Evolutionary conservation across 1,284 basidiomycete genomes (phyloP), one percentile per base, ranked within the genome.

Genomic region (Ganoderma leucocontextum): DNA sequence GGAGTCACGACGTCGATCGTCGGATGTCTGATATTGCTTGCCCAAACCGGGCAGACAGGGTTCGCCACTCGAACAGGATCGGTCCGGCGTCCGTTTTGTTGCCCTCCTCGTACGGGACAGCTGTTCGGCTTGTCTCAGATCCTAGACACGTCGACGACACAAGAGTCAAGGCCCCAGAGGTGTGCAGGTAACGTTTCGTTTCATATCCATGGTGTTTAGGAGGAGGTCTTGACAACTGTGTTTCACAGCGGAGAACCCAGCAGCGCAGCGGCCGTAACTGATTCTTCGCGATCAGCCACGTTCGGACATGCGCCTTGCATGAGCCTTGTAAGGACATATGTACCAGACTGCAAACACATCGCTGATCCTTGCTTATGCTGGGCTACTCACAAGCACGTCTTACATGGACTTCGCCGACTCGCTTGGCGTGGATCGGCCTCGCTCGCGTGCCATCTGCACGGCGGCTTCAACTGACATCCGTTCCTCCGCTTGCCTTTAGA

Each of bases 401-500:
- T 47, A n/a, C n/a, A 25, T 25, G n/a, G 44, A 22, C 44, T 8
- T 22, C 22, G 22, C 47, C 47, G 10, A 12, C 9, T 15, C 29
- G 52, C 12, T 33, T 53, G 1, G 13, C 39, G 8, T 15, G 29
- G 29, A 47, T 47, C 44, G 17, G 17, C 55, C 17, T 38, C 29
- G 49, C 15, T 7, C 55, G 55, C 55, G 52, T 29, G 52, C n/a
- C n/a, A n/a, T 33, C 52, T 55, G 29, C 13, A 8, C 25, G 29
- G 17, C 33, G 29, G 17, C 33, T 35, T 35, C 29, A 33, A 33
- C 25, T 35, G 33, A 1, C 52, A 29, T 55, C 52, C 33, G 15
- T 38, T 17, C 55, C 22, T 22, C 55, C 55, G 55, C 55, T 58
- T 58, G 36, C 55, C 55, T 58, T 58, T 58, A 58, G 55, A 17